Base-by-base conservation (phyloP, 2,329 filamentous ascomycete genomes). In the Didymella lethalis region DNA sequence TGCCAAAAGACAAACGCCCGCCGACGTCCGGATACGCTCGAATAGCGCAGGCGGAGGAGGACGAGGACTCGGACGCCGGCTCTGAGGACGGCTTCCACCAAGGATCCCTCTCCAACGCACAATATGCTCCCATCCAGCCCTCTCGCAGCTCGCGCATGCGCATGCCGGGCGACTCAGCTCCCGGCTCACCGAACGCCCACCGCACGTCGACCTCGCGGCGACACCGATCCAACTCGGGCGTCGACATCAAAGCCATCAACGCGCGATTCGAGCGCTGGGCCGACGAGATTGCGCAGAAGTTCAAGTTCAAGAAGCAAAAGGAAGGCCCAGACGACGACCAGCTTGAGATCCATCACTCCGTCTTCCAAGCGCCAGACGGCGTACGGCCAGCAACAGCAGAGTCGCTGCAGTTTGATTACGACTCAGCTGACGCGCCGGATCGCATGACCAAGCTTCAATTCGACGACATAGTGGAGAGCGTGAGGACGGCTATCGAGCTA, bases 231-330 rank as follows among this genome's bases (percentile, higher is more conserved):
- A 95, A 93, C 71, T 92, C 92, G 20, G 94, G 93, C 3, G 94
- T 99, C 18, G 95, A 99, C 73, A 91, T 99, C 74, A 98, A 98
- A 77, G 95, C 95, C 60, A 98, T 99, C 79, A 99, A 99, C 78
- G 93, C 94, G 59, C 86, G 95, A 25, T 82, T 99, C 26, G 95
- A 99, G 79, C 86, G 91, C 75, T 99, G 95, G 95, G 95, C 95
- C 16, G 95, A 98, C 69, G 95, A 99, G 80, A 98, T 99, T 72
- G 93, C 95, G 29, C 91, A 92, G 67, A 95, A 96, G 70, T 98
- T 99, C 85, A 98, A 97, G 82, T 91, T 93, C 64, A 84, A 86
- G 67, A 89, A 88, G 70, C 87, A 90, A 53, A 92, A 88, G 75
- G 90, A 89, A 48, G 89, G 87, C 70, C 86, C 85, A 7, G 80